phyloP scores from a whole-genome alignment of 257 asterid genomes.

The Solanum rostratum region DNA sequence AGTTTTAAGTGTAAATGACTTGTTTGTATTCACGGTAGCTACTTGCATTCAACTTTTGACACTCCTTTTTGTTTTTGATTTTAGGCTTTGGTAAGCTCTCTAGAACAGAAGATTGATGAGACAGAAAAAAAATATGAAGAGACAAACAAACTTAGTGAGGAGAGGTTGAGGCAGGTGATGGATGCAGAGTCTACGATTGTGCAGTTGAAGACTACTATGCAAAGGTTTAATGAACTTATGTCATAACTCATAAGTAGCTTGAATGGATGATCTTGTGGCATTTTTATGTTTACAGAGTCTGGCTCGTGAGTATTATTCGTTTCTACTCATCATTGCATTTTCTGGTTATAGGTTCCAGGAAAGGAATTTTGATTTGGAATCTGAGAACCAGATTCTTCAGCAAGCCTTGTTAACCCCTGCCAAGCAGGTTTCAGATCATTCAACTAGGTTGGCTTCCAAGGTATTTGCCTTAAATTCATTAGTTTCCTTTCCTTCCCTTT shows the following conservation, averaged over 20 bases:
- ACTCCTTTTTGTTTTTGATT: neutral
- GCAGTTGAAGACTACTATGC: constrained; percentile 79
- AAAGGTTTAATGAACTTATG: constrained; percentile 26
- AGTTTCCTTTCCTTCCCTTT: neutral
- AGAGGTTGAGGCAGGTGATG: constrained; percentile 80
- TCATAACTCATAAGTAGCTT: neutral
- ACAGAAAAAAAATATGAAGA: constrained; percentile 85
- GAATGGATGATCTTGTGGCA: neutral
- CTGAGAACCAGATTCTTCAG: constrained; percentile 16
- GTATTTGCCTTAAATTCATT: constrained; percentile 13
- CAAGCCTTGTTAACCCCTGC: constrained; percentile 49
- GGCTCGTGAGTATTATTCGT: neutral
- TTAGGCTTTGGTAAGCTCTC: constrained; percentile 66
- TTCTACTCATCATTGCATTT: neutral
- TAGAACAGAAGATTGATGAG: constrained; percentile 70
- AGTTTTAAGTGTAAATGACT: neutral
- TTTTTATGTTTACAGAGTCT: neutral
- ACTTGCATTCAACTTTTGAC: neutral
- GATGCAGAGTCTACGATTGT: constrained; percentile 84
- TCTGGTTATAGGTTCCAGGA: constrained; percentile 1
- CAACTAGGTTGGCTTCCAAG: constrained; percentile 34
- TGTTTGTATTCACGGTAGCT: neutral
- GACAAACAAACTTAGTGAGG: constrained; percentile 82
- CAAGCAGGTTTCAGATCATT: constrained; percentile 41
- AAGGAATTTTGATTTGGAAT: constrained; percentile 1